These are phyloP conservation scores for Alectoria sarmentosa DNA, from an alignment of 495 filamentous ascomycete genomes.

Conservation along the genomic window DNA sequence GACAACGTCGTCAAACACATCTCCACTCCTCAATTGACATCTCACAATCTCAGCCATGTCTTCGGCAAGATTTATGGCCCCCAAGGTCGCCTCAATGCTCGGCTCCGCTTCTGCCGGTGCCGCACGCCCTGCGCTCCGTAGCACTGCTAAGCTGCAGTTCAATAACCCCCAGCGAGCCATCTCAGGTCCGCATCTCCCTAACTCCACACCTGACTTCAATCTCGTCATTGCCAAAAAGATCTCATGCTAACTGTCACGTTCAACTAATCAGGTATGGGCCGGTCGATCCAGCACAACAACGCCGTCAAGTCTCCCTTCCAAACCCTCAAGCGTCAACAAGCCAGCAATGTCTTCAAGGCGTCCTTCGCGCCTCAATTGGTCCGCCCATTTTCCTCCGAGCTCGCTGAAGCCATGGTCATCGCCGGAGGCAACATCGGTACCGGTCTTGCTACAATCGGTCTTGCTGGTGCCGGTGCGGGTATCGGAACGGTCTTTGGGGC, in stretches of 20 bases:
- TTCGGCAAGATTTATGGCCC: constrained; percentile 14
- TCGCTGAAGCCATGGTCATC: constrained; percentile 77
- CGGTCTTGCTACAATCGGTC: constrained; percentile 80
- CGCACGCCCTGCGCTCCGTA: constrained; percentile 19
- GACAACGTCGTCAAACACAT: not conserved
- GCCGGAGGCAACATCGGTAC: constrained; percentile 84
- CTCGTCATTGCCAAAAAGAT: not conserved
- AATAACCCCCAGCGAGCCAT: constrained; percentile 19
- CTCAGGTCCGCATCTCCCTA: constrained; percentile 7
- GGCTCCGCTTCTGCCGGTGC: constrained; percentile 8
- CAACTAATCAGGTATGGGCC: constrained; percentile 5
- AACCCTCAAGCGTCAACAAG: constrained; percentile 63
- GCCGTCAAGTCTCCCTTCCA: constrained; percentile 34
- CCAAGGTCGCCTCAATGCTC: constrained; percentile 20
- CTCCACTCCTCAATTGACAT: constrained; percentile 16
- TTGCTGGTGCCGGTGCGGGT: constrained; percentile 87
- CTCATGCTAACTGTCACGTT: not conserved
- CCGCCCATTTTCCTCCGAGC: constrained; percentile 73
- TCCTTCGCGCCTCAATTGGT: constrained; percentile 54
- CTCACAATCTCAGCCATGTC: constrained; percentile 9
- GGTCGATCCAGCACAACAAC: constrained; percentile 25
- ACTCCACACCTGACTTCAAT: not conserved
- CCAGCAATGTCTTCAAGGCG: constrained; percentile 51
- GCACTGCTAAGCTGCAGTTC: constrained; percentile 17
- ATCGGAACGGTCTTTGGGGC: constrained; percentile 87